Evolutionary conservation across 1,139 yeast species (phyloP), one percentile per base, ranked within the genome.

Genomic region (Lizanozyma gosingica): DNA sequence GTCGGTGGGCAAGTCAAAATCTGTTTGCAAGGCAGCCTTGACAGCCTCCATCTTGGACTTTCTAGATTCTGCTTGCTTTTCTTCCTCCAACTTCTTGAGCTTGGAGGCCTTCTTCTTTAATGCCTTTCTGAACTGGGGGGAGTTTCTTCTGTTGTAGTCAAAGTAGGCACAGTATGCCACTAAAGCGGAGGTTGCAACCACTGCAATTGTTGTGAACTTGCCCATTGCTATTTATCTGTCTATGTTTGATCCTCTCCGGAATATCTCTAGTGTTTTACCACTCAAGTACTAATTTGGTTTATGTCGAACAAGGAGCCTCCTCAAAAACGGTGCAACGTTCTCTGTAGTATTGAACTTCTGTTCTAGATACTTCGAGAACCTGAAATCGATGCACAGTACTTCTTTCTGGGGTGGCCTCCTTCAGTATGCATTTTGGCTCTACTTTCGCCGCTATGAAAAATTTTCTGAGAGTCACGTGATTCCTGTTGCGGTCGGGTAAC

Each of bases 121-220:
- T 41, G 75, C 60, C 56, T 76, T 80, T 72, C 98, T 84, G 74
- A 92, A 92, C 40, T 78, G 83, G 17, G 83, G 63, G 43, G 84
- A 79, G 62, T 73, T 73, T 70, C 97, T 85, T 67, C 98, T 86
- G 65, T 75, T 76, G 71, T 88, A 85, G 65, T 92, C 98, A 56
- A 92, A 92, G 69, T 86, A 92, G 37, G 79, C 69, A 43, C 94
- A 87, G 63, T 92, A 92, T 15, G 88, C 90, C 40, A 81, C 67
- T 43, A 67, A 49, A 17, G 80, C 74, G 39, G 82, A 72, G 34
- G 79, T 71, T 34, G 73, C 75, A 36, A 79, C 65, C 36, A 78
- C 67, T 33, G 79, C 67, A 44, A 78, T 59, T 35, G 78, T 57
- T 34, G 76, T 61, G n/a, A 64, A 54, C 51, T 55, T 67, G 52